Conservation (phyloP, 163 green algal genomes). For the Coccomyxa subellipsoidea region DNA sequence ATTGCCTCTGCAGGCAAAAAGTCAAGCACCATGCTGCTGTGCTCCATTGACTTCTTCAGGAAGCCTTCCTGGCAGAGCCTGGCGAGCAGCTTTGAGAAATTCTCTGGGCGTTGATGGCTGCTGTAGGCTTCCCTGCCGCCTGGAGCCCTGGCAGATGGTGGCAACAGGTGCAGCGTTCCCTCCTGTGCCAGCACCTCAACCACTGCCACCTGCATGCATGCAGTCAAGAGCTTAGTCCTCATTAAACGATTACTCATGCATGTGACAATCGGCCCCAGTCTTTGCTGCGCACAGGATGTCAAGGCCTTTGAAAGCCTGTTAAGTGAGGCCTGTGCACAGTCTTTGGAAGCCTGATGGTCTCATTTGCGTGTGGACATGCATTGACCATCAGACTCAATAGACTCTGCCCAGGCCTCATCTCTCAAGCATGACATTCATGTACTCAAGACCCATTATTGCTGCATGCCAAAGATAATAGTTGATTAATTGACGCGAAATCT, state of each 20-base stretch:
- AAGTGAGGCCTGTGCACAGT: neutral
- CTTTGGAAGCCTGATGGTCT: neutral
- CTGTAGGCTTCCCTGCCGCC: neutral
- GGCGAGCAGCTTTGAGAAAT: neutral
- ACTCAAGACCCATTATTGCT: neutral
- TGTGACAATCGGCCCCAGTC: neutral
- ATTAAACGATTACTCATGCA: neutral
- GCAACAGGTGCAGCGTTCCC: slow-evolving; percentile 11
- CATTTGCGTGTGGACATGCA: neutral
- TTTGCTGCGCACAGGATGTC: neutral
- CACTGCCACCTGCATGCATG: neutral
- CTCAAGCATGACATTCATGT: neutral
- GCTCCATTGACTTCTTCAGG: neutral
- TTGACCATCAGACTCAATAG: neutral
- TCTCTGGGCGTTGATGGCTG: neutral
- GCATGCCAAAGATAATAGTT: neutral
- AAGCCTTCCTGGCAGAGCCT: neutral
- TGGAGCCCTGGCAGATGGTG: neutral
- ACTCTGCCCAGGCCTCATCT: too few species aligned
- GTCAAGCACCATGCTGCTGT: neutral
- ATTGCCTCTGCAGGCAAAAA: too few species aligned
- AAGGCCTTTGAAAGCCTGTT: too few species aligned
- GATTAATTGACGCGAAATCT: neutral
- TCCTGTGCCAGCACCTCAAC: slow-evolving; percentile 12
- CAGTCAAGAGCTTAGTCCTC: neutral